Base-by-base conservation (phyloP, 371 early-diverging fungal species). In the Zychaea mexicana region DNA sequence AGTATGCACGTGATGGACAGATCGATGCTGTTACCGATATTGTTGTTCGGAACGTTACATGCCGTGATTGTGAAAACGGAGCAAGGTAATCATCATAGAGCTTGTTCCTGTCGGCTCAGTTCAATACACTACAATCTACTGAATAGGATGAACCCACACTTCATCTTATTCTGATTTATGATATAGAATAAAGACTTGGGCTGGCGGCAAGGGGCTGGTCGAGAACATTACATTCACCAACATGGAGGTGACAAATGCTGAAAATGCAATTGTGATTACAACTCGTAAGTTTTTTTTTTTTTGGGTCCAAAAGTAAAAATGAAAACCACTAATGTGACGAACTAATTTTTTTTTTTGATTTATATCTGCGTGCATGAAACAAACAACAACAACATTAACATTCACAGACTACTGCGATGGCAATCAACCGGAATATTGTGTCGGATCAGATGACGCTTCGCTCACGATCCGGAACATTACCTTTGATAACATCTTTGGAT, bases 161-260 rank as follows among this genome's bases (percentile, higher is more conserved):
- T 19, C 19, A 3, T 21, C 17, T 13, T 21, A 32, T 31, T 31
- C 4, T 28, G 0, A 60, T 60, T 3, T 2, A 33, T 49, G 31
- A 15, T 52, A 39, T 31, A 62, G 63, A 27, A 52, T 62, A 27
- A 62, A 62, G 42, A 46, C 63, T 19, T 76, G 77, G 74, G 63
- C 71, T 3, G 74, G 77, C 17, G 74, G 77, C 24, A 69, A 68
- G 49, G 71, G 73, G 17, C 49, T 62, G 3, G 77, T 76, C n/a
- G 52, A 47, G 30, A 59, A 67, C 32, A 64, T 76, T 53, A 70
- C 56, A 13, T 76, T 63, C 22, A 38, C 68, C 21, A 54, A 71
- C 30, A 53, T 71, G 12, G 28, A 64, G 7, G 57, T 76, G 22
- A 49, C 52, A 26, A 68, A 65, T 24, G 66, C 49, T 10, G 74